A percentile compares a stretch with the other conserved stretches of the same genome.
Evolutionary conservation across 2,329 filamentous ascomycete species (phyloP).

Genomic region (Arthrobotrys conoides): DNA sequence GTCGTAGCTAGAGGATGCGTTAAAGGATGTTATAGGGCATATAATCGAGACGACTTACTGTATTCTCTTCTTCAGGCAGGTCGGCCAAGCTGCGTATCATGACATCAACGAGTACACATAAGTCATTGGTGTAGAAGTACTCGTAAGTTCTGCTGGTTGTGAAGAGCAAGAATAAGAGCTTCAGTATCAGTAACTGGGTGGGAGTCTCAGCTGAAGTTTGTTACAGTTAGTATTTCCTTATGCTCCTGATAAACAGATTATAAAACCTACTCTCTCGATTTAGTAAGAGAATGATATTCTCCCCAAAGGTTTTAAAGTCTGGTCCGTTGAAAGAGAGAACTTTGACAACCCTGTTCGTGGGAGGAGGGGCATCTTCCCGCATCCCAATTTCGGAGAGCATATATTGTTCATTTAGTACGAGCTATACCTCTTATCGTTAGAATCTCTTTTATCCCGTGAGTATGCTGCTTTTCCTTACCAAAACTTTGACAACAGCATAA

Average conservation of each 20-base stretch:
- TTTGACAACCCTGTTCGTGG: slow-evolving; percentile 96
- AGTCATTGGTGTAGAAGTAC: slow-evolving; percentile 98
- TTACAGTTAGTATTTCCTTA: slow-evolving; percentile 12
- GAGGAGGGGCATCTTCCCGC: slow-evolving; percentile 66
- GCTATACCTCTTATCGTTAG: slow-evolving; percentile 70
- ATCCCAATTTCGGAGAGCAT: slow-evolving; percentile 80
- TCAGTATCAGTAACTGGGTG: slow-evolving; percentile 94
- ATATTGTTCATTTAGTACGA: slow-evolving; percentile 98
- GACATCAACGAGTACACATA: slow-evolving; percentile 93
- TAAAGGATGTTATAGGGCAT: slow-evolving; percentile 61
- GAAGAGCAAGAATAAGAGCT: slow-evolving; percentile 94
- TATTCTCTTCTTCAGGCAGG: slow-evolving; percentile 81
- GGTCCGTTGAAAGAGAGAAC: slow-evolving; percentile 84
- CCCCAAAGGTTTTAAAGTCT: slow-evolving; percentile 92
- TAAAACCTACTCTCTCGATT: slow-evolving; percentile 81
- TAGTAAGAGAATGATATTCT: slow-evolving; percentile 94
- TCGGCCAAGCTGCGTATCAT: slow-evolving; percentile 98
- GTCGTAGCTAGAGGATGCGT: slow-evolving; percentile 76
- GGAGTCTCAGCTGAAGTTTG: slow-evolving; percentile 79
- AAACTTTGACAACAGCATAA: slow-evolving; percentile 91
- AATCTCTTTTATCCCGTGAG: slow-evolving; percentile 21
- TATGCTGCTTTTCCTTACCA: slow-evolving; percentile 73
- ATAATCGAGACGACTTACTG: slow-evolving; percentile 43
- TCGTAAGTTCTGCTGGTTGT: slow-evolving; percentile 92
- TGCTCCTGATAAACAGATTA: too few relatives aligned